These are phyloP conservation scores for Paecilomyces formosus DNA, from an alignment of 2,329 filamentous ascomycete genomes.

Conservation along the genomic window DNA sequence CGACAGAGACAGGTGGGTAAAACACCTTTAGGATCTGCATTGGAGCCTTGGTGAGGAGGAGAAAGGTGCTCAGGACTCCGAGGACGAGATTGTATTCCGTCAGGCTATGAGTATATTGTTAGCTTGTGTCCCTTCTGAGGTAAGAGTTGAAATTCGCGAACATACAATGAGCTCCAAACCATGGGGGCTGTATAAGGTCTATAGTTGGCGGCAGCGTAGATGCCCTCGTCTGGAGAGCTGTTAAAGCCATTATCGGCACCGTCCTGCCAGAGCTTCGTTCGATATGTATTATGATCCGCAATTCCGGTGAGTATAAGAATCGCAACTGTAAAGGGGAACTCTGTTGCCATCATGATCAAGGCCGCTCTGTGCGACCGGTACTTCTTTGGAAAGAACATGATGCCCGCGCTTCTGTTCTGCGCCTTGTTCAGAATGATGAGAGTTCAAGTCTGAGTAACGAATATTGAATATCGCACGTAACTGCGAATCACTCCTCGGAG, in stretches of 20 bases:
- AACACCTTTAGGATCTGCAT: constrained; percentile 52
- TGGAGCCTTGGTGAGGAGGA: constrained; percentile 51
- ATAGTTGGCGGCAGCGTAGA: constrained; percentile 56
- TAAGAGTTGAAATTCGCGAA: background rate
- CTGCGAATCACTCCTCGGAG: background rate
- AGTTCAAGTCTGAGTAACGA: background rate
- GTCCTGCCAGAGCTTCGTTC: constrained; percentile 55
- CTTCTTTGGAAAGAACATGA: constrained; percentile 44
- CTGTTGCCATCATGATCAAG: constrained; percentile 46
- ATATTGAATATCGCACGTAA: background rate
- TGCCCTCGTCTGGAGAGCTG: constrained; percentile 47
- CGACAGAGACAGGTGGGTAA: constrained; percentile 47
- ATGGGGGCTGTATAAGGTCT: constrained; percentile 45
- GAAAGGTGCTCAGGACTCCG: constrained; percentile 53
- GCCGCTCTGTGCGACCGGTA: constrained; percentile 49
- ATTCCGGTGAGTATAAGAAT: constrained; percentile 55
- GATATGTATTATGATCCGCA: constrained; percentile 54
- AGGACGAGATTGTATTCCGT: constrained; percentile 57
- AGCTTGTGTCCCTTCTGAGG: background rate
- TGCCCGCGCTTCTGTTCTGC: constrained; percentile 8
- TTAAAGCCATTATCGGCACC: constrained; percentile 57
- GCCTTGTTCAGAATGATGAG: background rate
- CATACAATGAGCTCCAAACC: constrained; percentile 56
- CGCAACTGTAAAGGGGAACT: constrained; percentile 51
- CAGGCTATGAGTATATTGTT: constrained; percentile 35